A percentile compares a stretch with the other conserved stretches of the same genome.
Conservation (phyloP, 148 eudicot species). For the Dysphania ambrosioides region DNA sequence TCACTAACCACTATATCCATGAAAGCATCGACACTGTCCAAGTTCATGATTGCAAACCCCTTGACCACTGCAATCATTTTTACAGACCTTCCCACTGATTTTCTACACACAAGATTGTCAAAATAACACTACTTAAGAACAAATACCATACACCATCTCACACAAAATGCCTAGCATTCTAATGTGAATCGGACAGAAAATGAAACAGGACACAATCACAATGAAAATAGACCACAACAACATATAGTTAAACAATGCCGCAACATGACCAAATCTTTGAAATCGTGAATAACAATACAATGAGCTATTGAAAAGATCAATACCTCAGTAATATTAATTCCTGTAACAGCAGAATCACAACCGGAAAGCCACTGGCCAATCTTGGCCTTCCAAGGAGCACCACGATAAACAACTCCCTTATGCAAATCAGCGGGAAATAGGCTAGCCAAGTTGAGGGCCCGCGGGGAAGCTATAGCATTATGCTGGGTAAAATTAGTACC, state of each 20-base stretch:
- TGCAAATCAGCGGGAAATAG: conserved; percentile 54
- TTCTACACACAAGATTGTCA: conserved; percentile 38
- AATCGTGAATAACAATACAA: too few species aligned
- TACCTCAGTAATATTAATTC: conserved; percentile 70
- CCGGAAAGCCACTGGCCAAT: conserved; percentile 86
- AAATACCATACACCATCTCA: conserved; percentile 10
- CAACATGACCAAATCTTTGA: too few species aligned
- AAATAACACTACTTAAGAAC: not conserved
- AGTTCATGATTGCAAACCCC: conserved; percentile 76
- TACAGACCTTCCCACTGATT: conserved; percentile 62
- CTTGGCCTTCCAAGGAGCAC: conserved; percentile 90
- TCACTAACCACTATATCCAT: conserved; percentile 73
- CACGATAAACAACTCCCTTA: conserved; percentile 62
- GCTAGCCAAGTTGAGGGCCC: conserved; percentile 28
- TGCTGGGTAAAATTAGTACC: too few species aligned
- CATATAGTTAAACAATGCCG: too few species aligned
- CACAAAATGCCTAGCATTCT: not conserved
- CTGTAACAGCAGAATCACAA: conserved; percentile 48
- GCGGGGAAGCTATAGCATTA: conserved; percentile 8
- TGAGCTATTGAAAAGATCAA: too few species aligned
- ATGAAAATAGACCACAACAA: too few species aligned
- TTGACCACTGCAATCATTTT: conserved; percentile 64
- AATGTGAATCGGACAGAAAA: not conserved
- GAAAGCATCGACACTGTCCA: conserved; percentile 86
- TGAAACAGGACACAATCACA: too few species aligned